Base-by-base conservation (phyloP, 2,329 filamentous ascomycete species). In the Ustilaginoidea virens region DNA sequence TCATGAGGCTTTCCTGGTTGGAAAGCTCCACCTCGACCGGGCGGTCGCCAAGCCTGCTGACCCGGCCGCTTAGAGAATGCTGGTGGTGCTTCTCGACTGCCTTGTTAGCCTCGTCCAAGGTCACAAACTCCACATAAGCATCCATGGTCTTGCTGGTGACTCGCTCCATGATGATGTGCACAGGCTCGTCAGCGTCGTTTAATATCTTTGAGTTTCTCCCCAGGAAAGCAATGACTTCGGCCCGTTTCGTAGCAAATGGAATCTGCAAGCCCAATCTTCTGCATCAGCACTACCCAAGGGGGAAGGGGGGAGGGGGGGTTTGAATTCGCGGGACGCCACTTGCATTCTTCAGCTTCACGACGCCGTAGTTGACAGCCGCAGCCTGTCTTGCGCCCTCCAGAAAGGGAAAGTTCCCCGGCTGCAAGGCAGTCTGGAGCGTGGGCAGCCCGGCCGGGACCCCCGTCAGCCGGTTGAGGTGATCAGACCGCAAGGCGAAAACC, bases 101-200 rank as follows among this genome's bases (percentile, higher is more conserved):
- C 27, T 54, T 57, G 31, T 65, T 51, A 4, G 72, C 71, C 32
- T 70, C 68, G 5, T 61, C 47, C 4, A 64, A 49, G 16, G 49
- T 61, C 14, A 58, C 42, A 33, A 74, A 72, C 46, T 74, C 70
- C 23, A 72, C 61, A 35, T 64, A 75, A 4, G 62, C 66, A 35
- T 74, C 69, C 46, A 69, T 62, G 0, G 70, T 74, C 58, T 74
- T 74, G 42, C 62, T 63, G 3, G 66, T 68, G 14, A 63, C 56
- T n/a, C 68, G 61, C 31, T 74, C 70, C 69, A 74, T 74, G 39
- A 74, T 69, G 37, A 74, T 72, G 34, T 74, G 70, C 6, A 75
- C 55, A 1, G 66, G 62, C 39, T 72, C 69, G 5, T 66, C 55
- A 2, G 42, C 45, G 33, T 73, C 68, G 17, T 59, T 63, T 26